Evolutionary conservation across 306 rosid genomes (phyloP).

Genomic region (Gillenia trifoliata): DNA sequence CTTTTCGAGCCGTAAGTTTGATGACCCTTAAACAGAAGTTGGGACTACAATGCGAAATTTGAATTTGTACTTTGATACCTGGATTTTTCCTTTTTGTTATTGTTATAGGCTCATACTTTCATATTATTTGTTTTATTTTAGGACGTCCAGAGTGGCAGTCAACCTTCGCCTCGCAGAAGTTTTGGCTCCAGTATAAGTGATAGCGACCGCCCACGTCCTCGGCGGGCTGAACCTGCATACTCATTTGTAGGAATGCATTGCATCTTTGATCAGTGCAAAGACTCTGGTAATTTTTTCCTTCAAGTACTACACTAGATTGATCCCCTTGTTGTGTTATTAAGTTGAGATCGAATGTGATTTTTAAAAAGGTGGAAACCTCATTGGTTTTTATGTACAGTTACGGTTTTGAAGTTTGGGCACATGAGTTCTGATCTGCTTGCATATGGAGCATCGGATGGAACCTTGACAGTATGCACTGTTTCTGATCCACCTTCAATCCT

Average conservation of each 20-base stretch:
- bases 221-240: conserved; percentile 68
- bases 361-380: conserved; percentile 27
- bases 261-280: conserved; percentile 87
- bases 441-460: conserved; percentile 94
- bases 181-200: conserved; percentile 75
- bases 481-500: conserved; percentile 73
- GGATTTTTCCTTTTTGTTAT: not conserved
- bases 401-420: conserved; percentile 93
- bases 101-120: not conserved
- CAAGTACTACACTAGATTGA: not conserved
- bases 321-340: not conserved
- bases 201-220: conserved; percentile 49
- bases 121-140: conserved; percentile 18
- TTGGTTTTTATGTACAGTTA: conserved; percentile 52
- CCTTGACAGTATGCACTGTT: conserved; percentile 85
- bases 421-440: conserved; percentile 98
- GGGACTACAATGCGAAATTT: not conserved
- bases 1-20: not conserved
- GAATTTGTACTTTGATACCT: not conserved
- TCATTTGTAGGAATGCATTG: conserved; percentile 98
- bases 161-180: conserved; percentile 60
- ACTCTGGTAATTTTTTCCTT: conserved; percentile 57
- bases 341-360: conserved; percentile 12
- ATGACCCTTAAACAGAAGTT: not conserved
- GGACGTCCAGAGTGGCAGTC: conserved; percentile 64